Conservation (phyloP, 768 basidiomycete species). For the Antrodiella citrinella region DNA sequence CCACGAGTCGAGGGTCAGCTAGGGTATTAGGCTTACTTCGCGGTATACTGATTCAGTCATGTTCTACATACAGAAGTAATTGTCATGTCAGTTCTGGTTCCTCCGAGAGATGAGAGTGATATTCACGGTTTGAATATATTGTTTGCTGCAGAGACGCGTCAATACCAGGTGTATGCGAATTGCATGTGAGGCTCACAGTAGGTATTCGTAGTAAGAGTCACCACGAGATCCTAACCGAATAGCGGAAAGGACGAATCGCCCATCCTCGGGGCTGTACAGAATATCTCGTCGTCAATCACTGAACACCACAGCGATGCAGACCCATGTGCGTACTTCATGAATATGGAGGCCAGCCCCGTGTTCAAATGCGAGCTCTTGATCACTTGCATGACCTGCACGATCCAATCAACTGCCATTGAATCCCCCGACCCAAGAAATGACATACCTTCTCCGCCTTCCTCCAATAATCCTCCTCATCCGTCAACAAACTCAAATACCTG, state of each 20-base stretch:
- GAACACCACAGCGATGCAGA: not conserved
- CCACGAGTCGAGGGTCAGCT: not conserved
- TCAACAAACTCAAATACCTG: conserved; percentile 75
- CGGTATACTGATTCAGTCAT: conserved; percentile 70
- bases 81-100: conserved; percentile 8
- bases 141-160: not conserved
- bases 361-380: conserved; percentile 55
- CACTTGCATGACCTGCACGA: conserved; percentile 53
- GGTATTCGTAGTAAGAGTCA: conserved; percentile 92
- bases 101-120: not conserved
- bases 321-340: conserved; percentile 61
- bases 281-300: not conserved
- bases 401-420: not conserved
- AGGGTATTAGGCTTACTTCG: conserved; percentile 37
- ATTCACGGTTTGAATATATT: conserved; percentile 53
- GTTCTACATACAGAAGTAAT: no score
- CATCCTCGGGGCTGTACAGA: conserved; percentile 34
- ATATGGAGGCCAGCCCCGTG: conserved; percentile 78
- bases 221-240: conserved; percentile 88
- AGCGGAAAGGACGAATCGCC: conserved; percentile 53
- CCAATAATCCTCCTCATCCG: conserved; percentile 77
- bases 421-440: not conserved
- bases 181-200: conserved; percentile 46
- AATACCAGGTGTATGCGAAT: not conserved
- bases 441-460: conserved; percentile 63